Base-by-base conservation (phyloP, 768 basidiomycete species). In the Clitopilus passeckerianus region DNA sequence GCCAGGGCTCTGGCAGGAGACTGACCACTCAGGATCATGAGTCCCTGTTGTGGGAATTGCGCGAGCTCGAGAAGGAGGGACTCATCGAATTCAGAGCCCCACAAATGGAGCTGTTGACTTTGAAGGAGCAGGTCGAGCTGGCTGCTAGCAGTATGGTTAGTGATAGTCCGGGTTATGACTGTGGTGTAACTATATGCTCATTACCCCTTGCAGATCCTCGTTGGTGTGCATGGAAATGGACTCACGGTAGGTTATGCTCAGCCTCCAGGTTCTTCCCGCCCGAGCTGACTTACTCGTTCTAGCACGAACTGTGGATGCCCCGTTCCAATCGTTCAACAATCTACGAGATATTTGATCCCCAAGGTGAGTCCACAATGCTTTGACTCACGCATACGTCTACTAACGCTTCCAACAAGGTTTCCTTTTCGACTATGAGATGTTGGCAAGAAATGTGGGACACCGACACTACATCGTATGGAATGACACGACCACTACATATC, bases 141-240 rank as follows among this genome's bases (percentile, higher is more conserved):
- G 80, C 76, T 0, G 82, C 87, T 22, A 74, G 82, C 61, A 86
- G 86, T 23, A 89, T 86, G 22, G 86, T 89, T 61, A 67, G 80
- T 20, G 65, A 55, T 6, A 57, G 59, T 24, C 34, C 41, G 54
- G 57, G 24, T 58, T 43, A 34, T 34, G 30, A n/a, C 16, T n/a
- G 16, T n/a, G 33, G 23, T 59, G 35, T 59, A 2, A 37, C 54
- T 59, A 46, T 24, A n/a, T 35, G 22, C 55, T 41, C 22, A 41
- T 24, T 33, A 44, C 50, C 54, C 46, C 65, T 56, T 63, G 23
- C 53, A 85, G 83, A 74, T 84, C 58, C 68, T 88, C 64, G 68
- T 88, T 46, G 86, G 85, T 34, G 82, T 87, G 20, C 86, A 87
- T 65, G 88, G 87, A 24, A 89, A 87, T 70, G 87, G 87, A 37